Evolutionary conservation across 768 basidiomycete species (phyloP).

Genomic region (Hygrophorus pudorinus): DNA sequence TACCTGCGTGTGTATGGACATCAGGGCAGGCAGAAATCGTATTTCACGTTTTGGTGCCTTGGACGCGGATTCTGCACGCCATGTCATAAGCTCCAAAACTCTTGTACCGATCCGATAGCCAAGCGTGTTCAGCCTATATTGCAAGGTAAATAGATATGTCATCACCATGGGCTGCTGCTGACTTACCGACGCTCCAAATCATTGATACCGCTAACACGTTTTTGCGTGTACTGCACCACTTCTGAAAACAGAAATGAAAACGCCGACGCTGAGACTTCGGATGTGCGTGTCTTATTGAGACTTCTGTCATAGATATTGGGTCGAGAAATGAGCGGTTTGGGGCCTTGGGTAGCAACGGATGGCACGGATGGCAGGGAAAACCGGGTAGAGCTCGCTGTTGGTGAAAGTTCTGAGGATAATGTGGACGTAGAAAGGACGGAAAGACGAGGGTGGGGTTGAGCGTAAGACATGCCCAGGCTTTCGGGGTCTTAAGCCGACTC

Average conservation of each 20-base stretch:
- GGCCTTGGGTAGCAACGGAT: slow-evolving; percentile 30
- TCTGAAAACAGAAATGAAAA: slow-evolving; percentile 92
- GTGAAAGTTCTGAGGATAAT: slow-evolving; percentile 38
- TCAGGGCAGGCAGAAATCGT: slow-evolving; percentile 81
- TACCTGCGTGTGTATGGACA: slow-evolving; percentile 91
- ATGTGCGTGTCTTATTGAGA: slow-evolving; percentile 75
- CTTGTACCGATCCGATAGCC: slow-evolving; percentile 89
- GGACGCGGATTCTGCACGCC: slow-evolving; percentile 66
- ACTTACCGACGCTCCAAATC: slow-evolving; percentile 84
- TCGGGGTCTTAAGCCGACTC: too few relatives aligned
- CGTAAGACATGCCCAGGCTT: slow-evolving; percentile 33
- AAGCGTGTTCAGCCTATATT: slow-evolving; percentile 71
- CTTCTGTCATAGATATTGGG: slow-evolving; percentile 85
- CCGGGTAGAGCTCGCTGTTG: slow-evolving; percentile 51
- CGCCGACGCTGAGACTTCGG: slow-evolving; percentile 77
- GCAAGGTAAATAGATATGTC: background rate
- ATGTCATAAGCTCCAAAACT: slow-evolving; percentile 78
- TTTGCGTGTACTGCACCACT: slow-evolving; percentile 92
- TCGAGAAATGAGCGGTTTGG: slow-evolving; percentile 30
- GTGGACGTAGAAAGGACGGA: slow-evolving; percentile 60
- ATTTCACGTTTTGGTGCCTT: slow-evolving; percentile 92
- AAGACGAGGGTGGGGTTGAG: slow-evolving; percentile 57
- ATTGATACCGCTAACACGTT: slow-evolving; percentile 87
- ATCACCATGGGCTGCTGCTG: slow-evolving; percentile 14
- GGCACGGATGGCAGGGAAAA: slow-evolving; percentile 60